Evolutionary conservation across 2,329 filamentous ascomycete genomes (phyloP), one percentile per base, ranked within the genome.

Genomic region (Ophiocordyceps sinensis): DNA sequence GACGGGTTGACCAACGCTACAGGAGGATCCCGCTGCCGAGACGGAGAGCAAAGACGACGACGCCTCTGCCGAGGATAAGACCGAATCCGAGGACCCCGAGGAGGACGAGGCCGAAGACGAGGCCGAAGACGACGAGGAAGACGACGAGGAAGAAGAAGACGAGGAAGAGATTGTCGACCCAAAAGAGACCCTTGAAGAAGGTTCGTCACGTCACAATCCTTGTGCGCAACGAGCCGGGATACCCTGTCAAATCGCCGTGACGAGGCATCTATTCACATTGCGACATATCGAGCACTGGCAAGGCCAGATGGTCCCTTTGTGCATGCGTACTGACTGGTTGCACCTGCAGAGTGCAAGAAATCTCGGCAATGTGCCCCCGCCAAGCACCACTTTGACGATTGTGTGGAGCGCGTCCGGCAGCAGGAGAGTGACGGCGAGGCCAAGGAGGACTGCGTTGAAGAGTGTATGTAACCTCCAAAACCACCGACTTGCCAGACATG

Each of bases 361-460:
- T 87, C 87, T 50, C 75, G 82, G 64, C 71, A 84, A 65, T 98
- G 91, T 69, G 73, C 81, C 47, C 80, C 82, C 45, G 76, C 77
- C 60, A 98, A 96, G 79, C 89, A 96, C 75, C 91, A 98, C 76
- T 96, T 83, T 64, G 89, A 96, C 52, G 86, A 95, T 70, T 98
- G 91, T 65, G 87, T 89, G 54, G 88, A 94, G 77, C 87, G 91
- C 56, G 91, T 98, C 53, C 56, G 62, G 43, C 51, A 63, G 52
- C 61, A 63, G 48, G 77, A 86, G 57, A 76, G 82, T 53, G 75
- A 81, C 49, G 78, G 82, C 54, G 80, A 71, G 42, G 70, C 80
- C 55, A 79, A 84, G 57, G 91, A 98, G 76, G 88, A 96, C 71
- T 98, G 91, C 58, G 86, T 96, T 52, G 91, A 98, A 74, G 91